These are phyloP conservation scores for Asterochloris erici DNA, from an alignment of 139 green algal genomes.

Conservation along the genomic window DNA sequence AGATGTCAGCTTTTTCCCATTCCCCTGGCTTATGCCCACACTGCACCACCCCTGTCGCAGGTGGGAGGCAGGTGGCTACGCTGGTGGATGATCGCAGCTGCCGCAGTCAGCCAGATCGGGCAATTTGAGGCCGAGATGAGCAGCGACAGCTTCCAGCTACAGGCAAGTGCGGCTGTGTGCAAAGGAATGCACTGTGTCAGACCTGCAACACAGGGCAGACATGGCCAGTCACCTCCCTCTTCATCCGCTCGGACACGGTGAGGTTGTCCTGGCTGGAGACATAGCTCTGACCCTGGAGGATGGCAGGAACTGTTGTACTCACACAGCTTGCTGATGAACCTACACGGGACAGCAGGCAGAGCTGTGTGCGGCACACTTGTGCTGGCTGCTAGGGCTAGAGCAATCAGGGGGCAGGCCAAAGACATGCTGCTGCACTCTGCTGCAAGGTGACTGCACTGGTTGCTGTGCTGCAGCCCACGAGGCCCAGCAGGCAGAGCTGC, in stretches of 20 bases:
- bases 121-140: constrained; percentile 97
- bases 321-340: no score
- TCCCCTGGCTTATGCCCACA: no score
- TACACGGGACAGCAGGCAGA: no score
- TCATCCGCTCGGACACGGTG: constrained; percentile 94
- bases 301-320: no score
- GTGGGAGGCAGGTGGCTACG: constrained; percentile 85
- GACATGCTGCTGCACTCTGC: no score
- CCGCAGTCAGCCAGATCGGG: constrained; percentile 84
- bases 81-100: constrained; percentile 80
- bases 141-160: constrained; percentile 82
- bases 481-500: no score
- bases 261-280: constrained; percentile 91
- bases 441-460: no score
- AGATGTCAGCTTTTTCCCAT: no score
- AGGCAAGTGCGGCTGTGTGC: background rate
- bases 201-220: background rate
- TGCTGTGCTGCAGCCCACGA: no score
- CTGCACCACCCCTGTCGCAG: constrained; percentile 27
- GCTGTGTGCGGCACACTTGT: no score
- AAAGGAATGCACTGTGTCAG: background rate
- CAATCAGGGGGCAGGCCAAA: no score
- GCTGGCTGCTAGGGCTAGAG: no score
- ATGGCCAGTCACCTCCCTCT: constrained; percentile 61
- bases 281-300: constrained; percentile 88